A percentile compares a stretch with the other conserved stretches of the same genome.
phyloP scores from a whole-genome alignment of 129 eudicot genomes.

The Ambrosia artemisiifolia region DNA sequence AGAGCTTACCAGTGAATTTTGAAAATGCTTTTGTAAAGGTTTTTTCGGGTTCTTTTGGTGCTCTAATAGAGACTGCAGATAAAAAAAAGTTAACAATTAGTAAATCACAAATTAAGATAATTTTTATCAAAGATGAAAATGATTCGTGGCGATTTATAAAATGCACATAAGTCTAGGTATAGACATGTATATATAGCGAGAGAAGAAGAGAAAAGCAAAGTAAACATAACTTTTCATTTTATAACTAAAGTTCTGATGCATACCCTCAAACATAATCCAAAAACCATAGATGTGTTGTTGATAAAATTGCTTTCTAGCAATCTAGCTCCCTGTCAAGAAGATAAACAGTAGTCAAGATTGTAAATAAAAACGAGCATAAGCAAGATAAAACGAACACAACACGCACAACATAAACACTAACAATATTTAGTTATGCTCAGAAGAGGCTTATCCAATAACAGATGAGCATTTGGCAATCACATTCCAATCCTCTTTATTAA shows the following conservation, averaged over 20 bases:
- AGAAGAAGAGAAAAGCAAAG: background rate
- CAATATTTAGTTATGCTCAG: background rate
- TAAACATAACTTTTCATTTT: background rate
- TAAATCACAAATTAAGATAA: background rate
- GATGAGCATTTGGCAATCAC: background rate
- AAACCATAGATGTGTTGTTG: constrained; percentile 95
- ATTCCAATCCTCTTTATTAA: background rate
- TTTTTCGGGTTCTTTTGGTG: constrained; percentile 84
- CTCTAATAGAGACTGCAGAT: constrained; percentile 72
- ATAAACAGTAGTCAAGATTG: background rate
- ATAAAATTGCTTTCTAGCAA: constrained; percentile 85
- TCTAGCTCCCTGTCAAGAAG: constrained; percentile 58
- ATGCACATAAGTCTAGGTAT: background rate
- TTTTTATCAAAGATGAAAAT: constrained; percentile 1
- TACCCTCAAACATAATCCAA: constrained; percentile 86
- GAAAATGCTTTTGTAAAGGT: constrained; percentile 75
- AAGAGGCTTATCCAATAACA: background rate
- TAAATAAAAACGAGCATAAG: background rate
- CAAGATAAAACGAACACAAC: background rate
- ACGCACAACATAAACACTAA: background rate
- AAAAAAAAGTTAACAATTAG: background rate
- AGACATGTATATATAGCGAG: background rate
- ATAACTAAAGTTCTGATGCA: constrained; percentile 21
- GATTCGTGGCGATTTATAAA: background rate
- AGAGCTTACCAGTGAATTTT: constrained; percentile 67